Base-by-base conservation (phyloP, 768 basidiomycete genomes). In the Mycena pura region DNA sequence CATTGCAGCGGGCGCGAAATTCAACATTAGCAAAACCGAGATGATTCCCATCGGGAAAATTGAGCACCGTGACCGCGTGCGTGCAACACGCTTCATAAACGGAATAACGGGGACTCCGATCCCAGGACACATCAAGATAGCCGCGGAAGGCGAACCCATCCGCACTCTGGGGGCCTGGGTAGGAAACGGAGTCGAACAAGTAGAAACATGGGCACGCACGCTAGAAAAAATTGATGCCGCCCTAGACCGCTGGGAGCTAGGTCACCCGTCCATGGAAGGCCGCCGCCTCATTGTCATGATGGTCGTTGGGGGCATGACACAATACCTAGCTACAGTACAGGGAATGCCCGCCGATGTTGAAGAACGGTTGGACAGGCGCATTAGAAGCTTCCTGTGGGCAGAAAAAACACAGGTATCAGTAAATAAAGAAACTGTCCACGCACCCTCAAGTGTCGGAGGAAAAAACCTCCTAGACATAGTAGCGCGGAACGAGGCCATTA, bases 1-100 rank as follows among this genome's bases (percentile, higher is more conserved):
- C n/a, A n/a, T n/a, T n/a, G n/a, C n/a, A n/a, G n/a, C n/a, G n/a
- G n/a, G n/a, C n/a, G n/a, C n/a, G 50, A 71, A 68, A 13, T 71
- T 73, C 5, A 73, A 73, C 32, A 3, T 65, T 0, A 40, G 41
- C 14, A 72, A 72, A 19, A 72, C 69, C 0, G 60, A 72, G 17
- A 59, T 71, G 1, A 43, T 69, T 0, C 72, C 68, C 0, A 68
- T 77, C 0, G 74, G 77, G 2, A 48, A 11, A 5, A 29, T 27
- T n/a, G 28, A 21, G 5, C 56, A 62, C 43, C 4, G 64, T 6
- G 29, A 49, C 1, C n/a, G 29, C 3, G 38, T 65, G 0, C 21
- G 29, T 5, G 29, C 38, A 15, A 29, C 57, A 21, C 2, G 57
- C 27, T 39, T 25, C 8, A 17, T 52, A 15, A 51, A 60, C 22